Conservation (phyloP, 345 rosid species). For the Brassica carinata region DNA sequence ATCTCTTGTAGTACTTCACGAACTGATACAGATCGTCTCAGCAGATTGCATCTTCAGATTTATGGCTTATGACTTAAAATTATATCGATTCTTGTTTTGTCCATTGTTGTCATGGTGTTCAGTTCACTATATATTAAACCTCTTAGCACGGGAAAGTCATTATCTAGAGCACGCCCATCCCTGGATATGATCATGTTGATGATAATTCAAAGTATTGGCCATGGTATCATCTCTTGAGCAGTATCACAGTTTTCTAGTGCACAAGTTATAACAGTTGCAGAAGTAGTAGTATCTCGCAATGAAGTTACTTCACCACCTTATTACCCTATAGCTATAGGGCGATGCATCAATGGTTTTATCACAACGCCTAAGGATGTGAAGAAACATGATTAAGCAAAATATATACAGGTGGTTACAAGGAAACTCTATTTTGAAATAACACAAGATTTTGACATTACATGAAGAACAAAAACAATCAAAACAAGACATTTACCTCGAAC, state of each 20-base stretch:
- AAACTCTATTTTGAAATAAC: not conserved
- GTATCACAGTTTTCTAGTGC: not conserved
- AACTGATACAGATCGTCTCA: too few species aligned
- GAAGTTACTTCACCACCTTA: not conserved
- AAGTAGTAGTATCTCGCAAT: not conserved
- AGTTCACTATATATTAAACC: not conserved
- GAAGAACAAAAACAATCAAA: conserved; percentile 1
- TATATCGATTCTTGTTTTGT: not conserved
- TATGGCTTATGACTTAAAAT: not conserved
- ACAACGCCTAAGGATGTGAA: not conserved
- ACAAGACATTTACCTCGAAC: not conserved
- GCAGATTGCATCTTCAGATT: too few species aligned
- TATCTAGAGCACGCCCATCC: not conserved
- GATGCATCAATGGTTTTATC: not conserved
- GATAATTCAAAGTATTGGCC: not conserved
- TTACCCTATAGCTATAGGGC: not conserved
- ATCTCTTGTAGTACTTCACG: too few species aligned
- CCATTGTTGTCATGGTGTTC: not conserved
- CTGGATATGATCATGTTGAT: not conserved
- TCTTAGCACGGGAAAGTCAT: not conserved
- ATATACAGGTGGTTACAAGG: conserved; percentile 4
- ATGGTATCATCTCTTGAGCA: not conserved
- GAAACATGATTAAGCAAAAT: not conserved
- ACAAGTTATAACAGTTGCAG: not conserved
- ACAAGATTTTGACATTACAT: not conserved